Evolutionary conservation across 306 rosid species (phyloP).

Genomic region (Glycyrrhiza uralensis): DNA sequence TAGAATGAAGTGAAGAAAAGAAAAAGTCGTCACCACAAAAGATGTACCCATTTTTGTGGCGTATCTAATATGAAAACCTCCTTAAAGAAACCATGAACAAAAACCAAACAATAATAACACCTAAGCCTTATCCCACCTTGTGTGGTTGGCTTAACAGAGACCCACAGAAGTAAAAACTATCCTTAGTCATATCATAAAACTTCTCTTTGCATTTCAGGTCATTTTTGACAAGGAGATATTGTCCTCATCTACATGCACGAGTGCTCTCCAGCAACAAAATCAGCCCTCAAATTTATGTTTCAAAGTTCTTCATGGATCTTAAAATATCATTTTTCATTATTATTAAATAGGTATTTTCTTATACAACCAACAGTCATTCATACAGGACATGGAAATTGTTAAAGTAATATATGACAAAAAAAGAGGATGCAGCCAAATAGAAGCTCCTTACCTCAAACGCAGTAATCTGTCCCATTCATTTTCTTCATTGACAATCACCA

Average conservation of each 20-base stretch:
- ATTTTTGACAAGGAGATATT: constrained; percentile 7
- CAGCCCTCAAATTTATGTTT: neutral
- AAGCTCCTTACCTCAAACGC: constrained; percentile 72
- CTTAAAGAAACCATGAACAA: neutral
- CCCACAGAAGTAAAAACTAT: constrained; percentile 16
- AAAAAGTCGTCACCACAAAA: neutral
- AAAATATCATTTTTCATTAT: constrained; percentile 7
- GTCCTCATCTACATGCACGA: constrained; percentile 10
- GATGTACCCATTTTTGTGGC: constrained; percentile 10
- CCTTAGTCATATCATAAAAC: neutral
- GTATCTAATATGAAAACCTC: constrained; percentile 6
- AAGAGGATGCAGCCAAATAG: constrained; percentile 3
- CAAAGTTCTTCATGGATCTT: constrained; percentile 16
- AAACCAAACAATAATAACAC: neutral
- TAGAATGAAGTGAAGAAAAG: neutral
- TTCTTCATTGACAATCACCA: constrained; percentile 59
- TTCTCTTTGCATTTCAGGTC: constrained; percentile 7
- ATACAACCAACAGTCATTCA: neutral
- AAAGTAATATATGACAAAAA: neutral
- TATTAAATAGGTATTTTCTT: neutral
- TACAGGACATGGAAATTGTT: neutral
- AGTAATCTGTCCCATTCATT: constrained; percentile 95
- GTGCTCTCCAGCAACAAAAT: constrained; percentile 16
- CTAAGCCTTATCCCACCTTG: constrained; percentile 2
- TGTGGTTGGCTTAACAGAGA: constrained; percentile 6